Evolutionary conservation across 352 stramenopile species (phyloP), one percentile per base, ranked within the genome.

Genomic region (Pythium plurisporium): DNA sequence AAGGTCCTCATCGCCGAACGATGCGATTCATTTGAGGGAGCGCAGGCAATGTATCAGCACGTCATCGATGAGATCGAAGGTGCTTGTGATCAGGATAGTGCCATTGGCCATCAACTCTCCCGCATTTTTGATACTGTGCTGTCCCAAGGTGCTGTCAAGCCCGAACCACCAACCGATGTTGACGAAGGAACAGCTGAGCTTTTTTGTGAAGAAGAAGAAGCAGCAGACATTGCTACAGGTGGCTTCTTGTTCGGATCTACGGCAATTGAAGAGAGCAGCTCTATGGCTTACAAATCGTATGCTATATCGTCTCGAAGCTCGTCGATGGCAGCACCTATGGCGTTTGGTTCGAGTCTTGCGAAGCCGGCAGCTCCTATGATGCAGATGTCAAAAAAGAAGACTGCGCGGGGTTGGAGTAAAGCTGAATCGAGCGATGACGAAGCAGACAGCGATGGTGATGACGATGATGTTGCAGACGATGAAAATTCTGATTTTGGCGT

Each of bases 41-140:
- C 10, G 26, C 2, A 17, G 31, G 14, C 27, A 0, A 51, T 63
- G n/a, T 63, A 43, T 12, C 48, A 65, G 17, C 38, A 65, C 20
- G 48, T 65, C 2, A 55, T 64, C 25, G 47, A 58, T 36, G 17
- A n/a, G 4, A 47, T 64, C 20, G 46, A 53, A 14, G 31, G 19
- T n/a, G 26, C 2, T 4, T 29, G 15, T 37, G 2, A 11, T 23
- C 9, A 10, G 17, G 20, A 33, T 43, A 26, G 23, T 37, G 44
- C 23, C 5, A 9, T 36, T 10, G 55, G 43, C 8, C 12, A 23
- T 31, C 33, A 63, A 29, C 34, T 55, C 2, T 33, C 55, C 14
- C 44, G 45, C 25, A 33, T 63, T 20, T 63, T 63, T 29, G 55
- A 53, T 17, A 56, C 55, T 1, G 37, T 63, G 3, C 22, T 63